Evolutionary conservation across 352 stramenopile genomes (phyloP).

Genomic region (Phytopythium vexans): DNA sequence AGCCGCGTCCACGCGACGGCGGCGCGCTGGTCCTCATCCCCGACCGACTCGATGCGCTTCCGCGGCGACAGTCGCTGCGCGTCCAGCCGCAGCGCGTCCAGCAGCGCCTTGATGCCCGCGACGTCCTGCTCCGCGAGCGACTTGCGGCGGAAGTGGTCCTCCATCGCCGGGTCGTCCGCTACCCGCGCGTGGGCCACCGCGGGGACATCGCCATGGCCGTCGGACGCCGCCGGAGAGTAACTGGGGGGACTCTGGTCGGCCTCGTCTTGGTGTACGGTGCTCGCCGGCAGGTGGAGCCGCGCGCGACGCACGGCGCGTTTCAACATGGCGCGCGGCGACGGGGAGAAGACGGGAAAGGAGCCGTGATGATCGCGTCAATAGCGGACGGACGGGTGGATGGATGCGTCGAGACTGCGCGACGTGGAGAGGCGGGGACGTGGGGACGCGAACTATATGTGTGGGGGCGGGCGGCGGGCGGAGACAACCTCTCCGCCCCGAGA

Average conservation of each 20-base stretch:
- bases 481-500: background rate
- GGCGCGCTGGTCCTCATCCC: constrained; percentile 46
- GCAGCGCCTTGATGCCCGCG: constrained; percentile 18
- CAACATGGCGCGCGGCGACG: constrained; percentile 33
- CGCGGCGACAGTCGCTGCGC: constrained; percentile 1
- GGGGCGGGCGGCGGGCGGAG: background rate
- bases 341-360: constrained; percentile 1
- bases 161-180: constrained; percentile 19
- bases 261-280: constrained; percentile 57
- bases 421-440: background rate
- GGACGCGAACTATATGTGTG: background rate
- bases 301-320: constrained; percentile 50
- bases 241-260: constrained; percentile 8
- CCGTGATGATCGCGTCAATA: background rate
- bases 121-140: constrained; percentile 17
- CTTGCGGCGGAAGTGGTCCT: constrained; percentile 21
- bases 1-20: constrained; percentile 55
- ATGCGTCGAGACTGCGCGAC: background rate
- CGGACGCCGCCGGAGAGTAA: constrained; percentile 10
- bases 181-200: constrained; percentile 50
- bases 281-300: constrained; percentile 53
- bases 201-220: constrained; percentile 14
- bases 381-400: background rate
- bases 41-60: constrained; percentile 27
- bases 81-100: constrained; percentile 5